Evolutionary conservation across 2,329 filamentous ascomycete genomes (phyloP), one percentile per base, ranked within the genome.

Genomic region (Xylariales sp.): DNA sequence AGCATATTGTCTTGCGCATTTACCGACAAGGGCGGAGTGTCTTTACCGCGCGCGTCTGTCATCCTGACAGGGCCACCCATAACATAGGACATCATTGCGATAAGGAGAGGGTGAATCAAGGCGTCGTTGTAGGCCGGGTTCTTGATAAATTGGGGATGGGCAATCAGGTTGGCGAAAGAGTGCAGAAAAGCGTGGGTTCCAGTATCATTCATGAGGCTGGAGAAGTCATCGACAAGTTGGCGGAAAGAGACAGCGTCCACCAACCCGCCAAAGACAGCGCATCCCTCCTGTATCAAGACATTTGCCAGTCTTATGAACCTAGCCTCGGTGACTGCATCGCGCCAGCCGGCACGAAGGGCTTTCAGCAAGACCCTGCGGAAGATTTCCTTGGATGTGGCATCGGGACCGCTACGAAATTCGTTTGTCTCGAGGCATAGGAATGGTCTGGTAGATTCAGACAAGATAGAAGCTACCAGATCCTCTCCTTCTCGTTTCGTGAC

Each of bases 1-100:
- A 37, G 34, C 34, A 37, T 37, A 15, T 37, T 37, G n/a, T 37
- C 34, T 15, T 37, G 34, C 9, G 34, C 34, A 37, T 37, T 37
- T 5, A 37, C 12, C n/a, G 34, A 37, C n/a, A 37, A 25, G 5
- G 34, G 34, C 2, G 24, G 8, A 3, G 34, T 37, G 21, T 37
- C 12, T 25, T 37, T 37, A 5, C 34, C 34, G 7, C 34, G 34
- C 12, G 12, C 7, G 18, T 37, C 34, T 4, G 18, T 16, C 6
- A 37, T 25, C 5, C 34, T n/a, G n/a, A 37, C 12, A 11, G 34
- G 12, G 9, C 34, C 34, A n/a, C 34, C 34, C 20, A 37, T n/a
- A 7, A 11, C 8, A 22, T 37, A 37, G n/a, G 34, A 24, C 6
- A 37, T 15, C 6, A 37, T 20, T 4, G 34, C 34, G 7, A 37